Conservation (phyloP, 257 asterid species). For the Nicotiana otophora region DNA sequence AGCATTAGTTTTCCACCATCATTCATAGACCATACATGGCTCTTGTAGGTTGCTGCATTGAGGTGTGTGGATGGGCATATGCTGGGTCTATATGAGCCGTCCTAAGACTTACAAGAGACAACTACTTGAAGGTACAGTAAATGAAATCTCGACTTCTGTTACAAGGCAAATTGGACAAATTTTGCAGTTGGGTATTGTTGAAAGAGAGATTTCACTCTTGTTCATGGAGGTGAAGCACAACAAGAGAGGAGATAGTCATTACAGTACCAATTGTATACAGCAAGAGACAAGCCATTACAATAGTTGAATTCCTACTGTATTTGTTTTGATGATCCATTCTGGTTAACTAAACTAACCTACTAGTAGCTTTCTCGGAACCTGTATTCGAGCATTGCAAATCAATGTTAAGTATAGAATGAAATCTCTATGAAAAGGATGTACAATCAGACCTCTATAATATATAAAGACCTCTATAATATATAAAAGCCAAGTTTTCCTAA, state of each 20-base stretch:
- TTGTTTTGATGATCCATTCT: not conserved
- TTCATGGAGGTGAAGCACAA: not conserved
- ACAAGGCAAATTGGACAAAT: not conserved
- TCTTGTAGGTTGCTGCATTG: constrained; percentile 71
- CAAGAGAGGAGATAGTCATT: not conserved
- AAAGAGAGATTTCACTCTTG: not conserved
- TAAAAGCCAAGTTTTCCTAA: too few relatives aligned
- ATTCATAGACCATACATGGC: not conserved
- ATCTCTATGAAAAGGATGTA: too few relatives aligned
- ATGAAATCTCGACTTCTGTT: not conserved
- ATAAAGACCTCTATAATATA: too few relatives aligned
- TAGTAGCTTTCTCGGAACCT: not conserved
- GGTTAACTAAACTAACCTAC: not conserved
- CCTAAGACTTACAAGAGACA: constrained; percentile 15
- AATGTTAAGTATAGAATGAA: too few relatives aligned
- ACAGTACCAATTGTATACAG: not conserved
- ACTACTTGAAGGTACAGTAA: not conserved
- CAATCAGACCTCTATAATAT: too few relatives aligned
- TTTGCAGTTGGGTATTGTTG: not conserved
- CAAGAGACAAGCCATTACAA: not conserved
- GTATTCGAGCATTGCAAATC: too few relatives aligned
- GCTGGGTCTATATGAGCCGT: constrained; percentile 79
- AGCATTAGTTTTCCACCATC: not conserved
- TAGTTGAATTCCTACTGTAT: not conserved
- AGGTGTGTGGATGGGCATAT: constrained; percentile 77